Conservation (phyloP, 202 grass and related monocot species). For the Eragrostis tef region DNA sequence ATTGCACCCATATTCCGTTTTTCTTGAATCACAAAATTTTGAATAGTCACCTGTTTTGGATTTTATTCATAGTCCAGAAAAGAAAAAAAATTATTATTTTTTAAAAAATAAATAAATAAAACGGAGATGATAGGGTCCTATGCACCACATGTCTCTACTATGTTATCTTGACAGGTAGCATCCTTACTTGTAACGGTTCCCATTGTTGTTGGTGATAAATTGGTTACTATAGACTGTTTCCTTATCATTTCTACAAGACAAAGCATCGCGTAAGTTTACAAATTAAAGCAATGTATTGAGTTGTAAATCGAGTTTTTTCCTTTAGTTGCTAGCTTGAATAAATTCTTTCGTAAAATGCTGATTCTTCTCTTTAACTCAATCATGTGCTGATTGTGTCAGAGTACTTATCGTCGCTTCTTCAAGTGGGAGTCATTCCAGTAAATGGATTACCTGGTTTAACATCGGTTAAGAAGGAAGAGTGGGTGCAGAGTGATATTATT, state of each 20-base stretch:
- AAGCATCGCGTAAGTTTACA: background rate
- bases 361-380: constrained; percentile 17
- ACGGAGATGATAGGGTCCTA: constrained; percentile 7
- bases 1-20: background rate
- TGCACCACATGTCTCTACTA: background rate
- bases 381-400: constrained; percentile 57
- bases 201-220: constrained; percentile 17
- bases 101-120: no score
- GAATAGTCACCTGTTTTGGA: background rate
- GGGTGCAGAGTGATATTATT: constrained; percentile 56
- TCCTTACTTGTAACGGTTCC: constrained; percentile 4
- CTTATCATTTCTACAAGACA: background rate
- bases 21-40: background rate
- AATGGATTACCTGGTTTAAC: constrained; percentile 47
- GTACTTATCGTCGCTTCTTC: constrained; percentile 75
- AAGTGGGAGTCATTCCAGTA: constrained; percentile 64
- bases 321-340: constrained; percentile 29
- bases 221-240: constrained; percentile 7
- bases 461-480: constrained; percentile 52
- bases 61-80: constrained; percentile 26
- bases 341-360: constrained; percentile 43
- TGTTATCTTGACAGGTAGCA: constrained; percentile 11
- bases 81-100: constrained; percentile 4
- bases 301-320: background rate
- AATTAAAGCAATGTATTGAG: background rate